These are phyloP conservation scores for Alternaria atra DNA, from an alignment of 2,329 filamentous ascomycete genomes.

Conservation along the genomic window DNA sequence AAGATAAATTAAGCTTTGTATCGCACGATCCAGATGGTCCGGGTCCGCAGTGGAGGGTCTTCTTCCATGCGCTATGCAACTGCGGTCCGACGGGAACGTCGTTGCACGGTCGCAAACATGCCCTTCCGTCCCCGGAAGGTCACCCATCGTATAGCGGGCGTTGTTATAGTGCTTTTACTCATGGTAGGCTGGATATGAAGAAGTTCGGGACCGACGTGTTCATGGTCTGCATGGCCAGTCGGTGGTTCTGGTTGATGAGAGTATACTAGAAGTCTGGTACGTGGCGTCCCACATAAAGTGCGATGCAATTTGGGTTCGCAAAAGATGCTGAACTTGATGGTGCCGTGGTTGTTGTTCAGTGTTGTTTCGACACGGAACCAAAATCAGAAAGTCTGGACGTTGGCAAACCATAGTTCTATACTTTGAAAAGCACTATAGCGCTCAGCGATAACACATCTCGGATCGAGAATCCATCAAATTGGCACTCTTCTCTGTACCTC, in stretches of 20 bases:
- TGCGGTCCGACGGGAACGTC: conserved; percentile 6
- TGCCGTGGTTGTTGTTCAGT: background rate
- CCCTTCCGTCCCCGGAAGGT: background rate
- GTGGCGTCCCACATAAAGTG: background rate
- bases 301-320: conserved; percentile 7
- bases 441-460: background rate
- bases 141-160: background rate
- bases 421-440: background rate
- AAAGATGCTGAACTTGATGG: conserved; percentile 1
- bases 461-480: background rate
- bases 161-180: background rate
- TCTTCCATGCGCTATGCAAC: conserved; percentile 5
- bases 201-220: background rate
- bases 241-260: background rate
- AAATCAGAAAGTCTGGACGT: background rate
- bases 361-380: background rate
- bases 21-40: background rate
- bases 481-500: background rate
- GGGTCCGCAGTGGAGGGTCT: background rate
- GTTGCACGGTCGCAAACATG: background rate
- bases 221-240: background rate
- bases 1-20: conserved; percentile 13
- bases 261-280: background rate
- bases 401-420: background rate
- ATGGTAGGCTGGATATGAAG: background rate